Conservation (phyloP, 2,329 filamentous ascomycete genomes). For the Phoma sp. region DNA sequence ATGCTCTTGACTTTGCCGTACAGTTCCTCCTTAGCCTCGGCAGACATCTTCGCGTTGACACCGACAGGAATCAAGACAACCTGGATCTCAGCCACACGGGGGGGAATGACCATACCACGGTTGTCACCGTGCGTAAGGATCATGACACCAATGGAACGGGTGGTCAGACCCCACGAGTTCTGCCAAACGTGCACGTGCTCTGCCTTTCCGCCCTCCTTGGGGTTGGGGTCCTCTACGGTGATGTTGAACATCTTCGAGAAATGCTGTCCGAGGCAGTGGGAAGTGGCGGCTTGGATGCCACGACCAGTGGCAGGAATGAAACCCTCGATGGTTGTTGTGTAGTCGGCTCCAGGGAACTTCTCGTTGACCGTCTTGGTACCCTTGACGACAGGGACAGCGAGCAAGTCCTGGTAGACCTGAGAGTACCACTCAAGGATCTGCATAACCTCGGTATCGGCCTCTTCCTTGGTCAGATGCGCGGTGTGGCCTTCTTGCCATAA, state of each 20-base stretch:
- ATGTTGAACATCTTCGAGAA: slow-evolving; percentile 99
- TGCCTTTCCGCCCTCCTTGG: slow-evolving; percentile 67
- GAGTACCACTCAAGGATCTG: slow-evolving; percentile 95
- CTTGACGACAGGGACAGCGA: slow-evolving; percentile 93
- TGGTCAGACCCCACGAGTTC: slow-evolving; percentile 98
- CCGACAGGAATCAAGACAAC: slow-evolving; percentile 90
- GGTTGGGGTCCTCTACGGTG: slow-evolving; percentile 87
- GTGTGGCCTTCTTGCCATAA: slow-evolving; percentile 98
- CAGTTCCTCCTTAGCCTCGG: slow-evolving; percentile 79
- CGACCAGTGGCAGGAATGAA: slow-evolving; percentile 96
- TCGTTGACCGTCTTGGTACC: slow-evolving; percentile 97
- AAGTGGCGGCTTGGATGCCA: slow-evolving; percentile 95
- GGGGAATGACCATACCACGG: slow-evolving; percentile 91
- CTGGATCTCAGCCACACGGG: slow-evolving; percentile 85
- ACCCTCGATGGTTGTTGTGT: slow-evolving; percentile 95
- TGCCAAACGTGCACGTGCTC: slow-evolving; percentile 88
- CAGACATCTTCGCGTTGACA: slow-evolving; percentile 71
- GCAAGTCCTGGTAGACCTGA: slow-evolving; percentile 87
- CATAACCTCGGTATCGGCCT: slow-evolving; percentile 83
- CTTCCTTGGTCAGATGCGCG: slow-evolving; percentile 83
- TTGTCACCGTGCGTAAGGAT: slow-evolving; percentile 98
- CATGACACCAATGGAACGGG: slow-evolving; percentile 97
- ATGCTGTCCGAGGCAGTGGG: slow-evolving; percentile 94
- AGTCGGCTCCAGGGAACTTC: slow-evolving; percentile 95
- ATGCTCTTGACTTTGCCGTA: slow-evolving; percentile 78